Conservation (phyloP, 768 basidiomycete genomes). For the Amanita pseudoporphyria region DNA sequence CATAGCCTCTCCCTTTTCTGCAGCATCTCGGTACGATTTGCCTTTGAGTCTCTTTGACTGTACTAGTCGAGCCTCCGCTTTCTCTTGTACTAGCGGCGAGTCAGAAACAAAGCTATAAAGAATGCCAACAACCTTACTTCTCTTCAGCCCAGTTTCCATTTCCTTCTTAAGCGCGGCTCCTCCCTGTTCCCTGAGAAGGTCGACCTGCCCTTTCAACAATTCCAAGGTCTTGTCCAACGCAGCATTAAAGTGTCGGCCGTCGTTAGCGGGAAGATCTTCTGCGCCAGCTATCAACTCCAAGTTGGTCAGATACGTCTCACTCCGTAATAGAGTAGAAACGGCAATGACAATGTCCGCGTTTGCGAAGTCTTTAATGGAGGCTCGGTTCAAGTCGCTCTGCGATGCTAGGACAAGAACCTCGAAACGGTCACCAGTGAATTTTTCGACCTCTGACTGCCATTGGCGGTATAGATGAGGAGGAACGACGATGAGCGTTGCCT, state of each 20-base stretch:
- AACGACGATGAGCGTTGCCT: conserved; percentile 77
- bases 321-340: conserved; percentile 81
- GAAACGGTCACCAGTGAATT: conserved; percentile 64
- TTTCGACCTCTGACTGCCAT: conserved; percentile 79
- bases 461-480: conserved; percentile 87
- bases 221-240: conserved; percentile 55
- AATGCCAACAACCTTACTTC: conserved; percentile 31
- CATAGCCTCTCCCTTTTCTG: conserved; percentile 26
- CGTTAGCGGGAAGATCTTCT: conserved; percentile 60
- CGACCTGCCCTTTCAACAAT: conserved; percentile 55
- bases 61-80: conserved; percentile 32
- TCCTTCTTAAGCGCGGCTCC: conserved; percentile 48
- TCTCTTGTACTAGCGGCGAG: conserved; percentile 35
- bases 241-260: conserved; percentile 87
- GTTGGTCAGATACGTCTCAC: conserved; percentile 65
- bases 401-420: conserved; percentile 59
- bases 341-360: conserved; percentile 83
- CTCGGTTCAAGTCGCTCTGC: conserved; percentile 58
- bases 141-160: conserved; percentile 54
- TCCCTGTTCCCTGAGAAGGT: conserved; percentile 57
- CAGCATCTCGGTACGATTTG: conserved; percentile 59
- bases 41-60: conserved; percentile 68
- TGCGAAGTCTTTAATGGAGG: conserved; percentile 64
- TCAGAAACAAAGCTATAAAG: conserved; percentile 2
- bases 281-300: conserved; percentile 61